Percentiles rank a stretch among this genome's conserved stretches.
Evolutionary conservation across 495 filamentous ascomycete species (phyloP).

Genomic region (Aspergillus sclerotiicarbonarius): DNA sequence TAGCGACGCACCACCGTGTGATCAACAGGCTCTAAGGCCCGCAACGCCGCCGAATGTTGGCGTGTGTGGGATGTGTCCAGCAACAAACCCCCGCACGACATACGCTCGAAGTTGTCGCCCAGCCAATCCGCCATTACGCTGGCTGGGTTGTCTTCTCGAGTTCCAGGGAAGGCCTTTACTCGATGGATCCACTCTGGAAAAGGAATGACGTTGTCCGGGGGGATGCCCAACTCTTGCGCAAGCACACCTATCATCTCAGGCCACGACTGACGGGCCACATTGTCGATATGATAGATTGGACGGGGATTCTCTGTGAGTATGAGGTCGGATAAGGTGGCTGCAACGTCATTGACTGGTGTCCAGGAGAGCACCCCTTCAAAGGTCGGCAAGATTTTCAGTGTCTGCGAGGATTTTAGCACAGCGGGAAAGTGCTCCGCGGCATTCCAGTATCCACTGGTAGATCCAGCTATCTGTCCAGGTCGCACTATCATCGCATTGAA

Average conservation of each 20-base stretch:
- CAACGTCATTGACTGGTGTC: conserved; percentile 49
- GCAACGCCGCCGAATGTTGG: conserved; percentile 3
- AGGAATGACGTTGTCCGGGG: conserved; percentile 35
- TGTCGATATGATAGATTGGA: conserved; percentile 56
- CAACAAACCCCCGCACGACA: conserved; percentile 54
- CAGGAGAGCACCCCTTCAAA: conserved; percentile 44
- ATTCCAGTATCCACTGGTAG: conserved; percentile 54
- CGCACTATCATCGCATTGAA: conserved; percentile 47
- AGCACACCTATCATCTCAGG: conserved; percentile 37
- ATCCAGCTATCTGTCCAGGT: conserved; percentile 52
- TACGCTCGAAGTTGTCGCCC: conserved; percentile 47
- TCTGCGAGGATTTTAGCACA: conserved; percentile 52
- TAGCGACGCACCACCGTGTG: conserved; percentile 4
- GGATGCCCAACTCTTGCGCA: conserved; percentile 40
- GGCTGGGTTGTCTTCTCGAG: conserved; percentile 48
- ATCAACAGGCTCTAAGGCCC: conserved; percentile 2
- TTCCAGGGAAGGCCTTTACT: conserved; percentile 30
- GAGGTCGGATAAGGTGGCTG: conserved; percentile 38
- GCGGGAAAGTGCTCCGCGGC: conserved; percentile 46
- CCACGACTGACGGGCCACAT: conserved; percentile 52
- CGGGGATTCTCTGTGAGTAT: conserved; percentile 27
- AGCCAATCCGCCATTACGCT: conserved; percentile 46
- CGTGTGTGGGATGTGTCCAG: conserved; percentile 31
- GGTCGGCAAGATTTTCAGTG: conserved; percentile 41
- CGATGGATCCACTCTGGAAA: conserved; percentile 47